These are phyloP conservation scores for Penicillium waksmanii DNA, from an alignment of 495 filamentous ascomycete species.

Conservation along the genomic window DNA sequence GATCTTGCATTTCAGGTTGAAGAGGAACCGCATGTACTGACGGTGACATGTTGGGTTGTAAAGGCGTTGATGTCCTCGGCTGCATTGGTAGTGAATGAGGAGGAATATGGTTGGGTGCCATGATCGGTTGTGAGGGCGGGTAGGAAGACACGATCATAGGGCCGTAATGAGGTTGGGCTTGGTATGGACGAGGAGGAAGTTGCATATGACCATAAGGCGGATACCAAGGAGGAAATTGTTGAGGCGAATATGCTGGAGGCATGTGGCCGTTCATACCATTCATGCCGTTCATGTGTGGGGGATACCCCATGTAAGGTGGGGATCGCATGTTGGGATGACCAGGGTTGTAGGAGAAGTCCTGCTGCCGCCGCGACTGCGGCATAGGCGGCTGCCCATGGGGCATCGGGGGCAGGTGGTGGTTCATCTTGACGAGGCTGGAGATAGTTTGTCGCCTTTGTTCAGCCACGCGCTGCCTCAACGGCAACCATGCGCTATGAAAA, in stretches of 20 bases:
- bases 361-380: slow-evolving; percentile 51
- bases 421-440: slow-evolving; percentile 54
- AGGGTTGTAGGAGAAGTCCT: slow-evolving; percentile 53
- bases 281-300: slow-evolving; percentile 39
- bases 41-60: slow-evolving; percentile 49
- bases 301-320: slow-evolving; percentile 51
- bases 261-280: slow-evolving; percentile 43
- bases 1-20: slow-evolving; percentile 39
- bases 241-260: slow-evolving; percentile 45
- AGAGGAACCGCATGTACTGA: slow-evolving; percentile 31
- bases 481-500: slow-evolving; percentile 45
- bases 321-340: slow-evolving; percentile 50
- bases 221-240: slow-evolving; percentile 52
- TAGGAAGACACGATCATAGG: slow-evolving; percentile 57
- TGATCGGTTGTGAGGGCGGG: slow-evolving; percentile 47
- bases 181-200: slow-evolving; percentile 42
- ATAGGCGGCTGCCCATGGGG: slow-evolving; percentile 60
- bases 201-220: slow-evolving; percentile 53
- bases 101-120: slow-evolving; percentile 45
- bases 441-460: slow-evolving; percentile 39
- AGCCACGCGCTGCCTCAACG: slow-evolving; percentile 50
- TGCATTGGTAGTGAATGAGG: slow-evolving; percentile 42
- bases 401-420: slow-evolving; percentile 57
- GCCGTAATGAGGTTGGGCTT: slow-evolving; percentile 42
- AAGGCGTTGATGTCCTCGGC: slow-evolving; percentile 45